phyloP scores from a whole-genome alignment of 2,329 filamentous ascomycete genomes.

The Ilyonectria robusta region DNA sequence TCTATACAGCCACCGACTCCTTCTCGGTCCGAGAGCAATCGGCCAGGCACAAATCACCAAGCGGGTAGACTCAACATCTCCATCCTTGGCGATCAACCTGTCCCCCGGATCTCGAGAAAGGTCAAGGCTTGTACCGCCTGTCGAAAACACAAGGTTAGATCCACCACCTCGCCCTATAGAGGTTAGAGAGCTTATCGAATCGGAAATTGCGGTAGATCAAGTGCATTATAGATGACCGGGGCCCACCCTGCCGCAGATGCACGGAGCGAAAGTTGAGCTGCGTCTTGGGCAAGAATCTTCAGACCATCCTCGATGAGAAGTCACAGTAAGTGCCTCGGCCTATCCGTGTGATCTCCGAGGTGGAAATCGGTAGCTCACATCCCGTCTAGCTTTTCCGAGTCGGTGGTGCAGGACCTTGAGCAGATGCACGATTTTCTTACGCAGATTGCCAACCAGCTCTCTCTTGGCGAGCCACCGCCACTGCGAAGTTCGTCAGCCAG shows the following conservation, averaged over 20 bases:
- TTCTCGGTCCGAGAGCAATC: too few species aligned
- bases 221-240: conserved; percentile 55
- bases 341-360: not conserved
- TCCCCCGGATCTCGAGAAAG: conserved; percentile 51
- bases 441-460: conserved; percentile 27
- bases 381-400: conserved; percentile 6
- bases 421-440: conserved; percentile 35
- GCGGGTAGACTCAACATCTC: too few species aligned
- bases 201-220: conserved; percentile 48
- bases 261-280: conserved; percentile 52
- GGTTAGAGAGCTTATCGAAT: not conserved
- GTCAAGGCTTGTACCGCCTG: conserved; percentile 56
- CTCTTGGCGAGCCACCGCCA: too few species aligned
- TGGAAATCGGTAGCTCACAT: too few species aligned
- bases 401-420: conserved; percentile 27
- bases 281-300: conserved; percentile 55
- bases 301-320: conserved; percentile 56
- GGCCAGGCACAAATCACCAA: too few species aligned
- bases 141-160: conserved; percentile 53
- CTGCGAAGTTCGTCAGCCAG: too few species aligned
- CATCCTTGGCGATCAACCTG: conserved; percentile 17
- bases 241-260: conserved; percentile 55
- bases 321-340: conserved; percentile 45
- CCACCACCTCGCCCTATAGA: not conserved
- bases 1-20: too few species aligned